These are phyloP conservation scores for Blastobotrys petasosporus DNA, from an alignment of 1,139 yeast genomes.

Conservation along the genomic window DNA sequence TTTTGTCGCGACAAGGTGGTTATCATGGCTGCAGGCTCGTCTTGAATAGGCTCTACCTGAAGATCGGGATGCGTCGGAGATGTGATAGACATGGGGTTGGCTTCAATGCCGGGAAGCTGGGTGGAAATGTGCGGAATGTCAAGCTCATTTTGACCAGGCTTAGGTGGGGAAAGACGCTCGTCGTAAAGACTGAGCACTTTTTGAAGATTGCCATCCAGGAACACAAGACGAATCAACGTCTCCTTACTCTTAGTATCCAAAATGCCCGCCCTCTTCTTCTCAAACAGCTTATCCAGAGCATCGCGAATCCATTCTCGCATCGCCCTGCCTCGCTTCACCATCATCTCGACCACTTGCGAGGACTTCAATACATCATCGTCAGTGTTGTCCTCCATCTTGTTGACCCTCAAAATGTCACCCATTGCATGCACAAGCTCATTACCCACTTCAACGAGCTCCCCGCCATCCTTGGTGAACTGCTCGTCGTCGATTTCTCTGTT, in stretches of 20 bases:
- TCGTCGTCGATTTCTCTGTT: constrained; percentile 32
- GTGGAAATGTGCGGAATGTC: constrained; percentile 4
- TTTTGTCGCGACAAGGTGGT: constrained; percentile 19
- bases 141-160: not conserved
- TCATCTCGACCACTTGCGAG: constrained; percentile 22
- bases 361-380: constrained; percentile 17
- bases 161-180: not conserved
- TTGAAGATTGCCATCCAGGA: constrained; percentile 31
- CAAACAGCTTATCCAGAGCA: constrained; percentile 27
- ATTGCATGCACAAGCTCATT: constrained; percentile 29
- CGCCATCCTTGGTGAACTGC: constrained; percentile 20
- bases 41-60: constrained; percentile 21
- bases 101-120: constrained; percentile 4
- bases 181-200: constrained; percentile 27
- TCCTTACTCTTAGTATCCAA: constrained; percentile 24
- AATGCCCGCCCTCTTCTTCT: constrained; percentile 18
- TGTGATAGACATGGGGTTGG: not conserved
- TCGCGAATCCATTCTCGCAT: constrained; percentile 26
- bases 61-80: constrained; percentile 19
- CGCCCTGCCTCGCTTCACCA: constrained; percentile 26
- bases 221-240: constrained; percentile 30
- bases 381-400: constrained; percentile 4
- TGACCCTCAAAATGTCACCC: constrained; percentile 24
- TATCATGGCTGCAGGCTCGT: constrained; percentile 12
- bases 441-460: constrained; percentile 26